Evolutionary conservation across 257 asterid species (phyloP), one percentile per base, ranked within the genome.

Genomic region (Petunia axillaris): DNA sequence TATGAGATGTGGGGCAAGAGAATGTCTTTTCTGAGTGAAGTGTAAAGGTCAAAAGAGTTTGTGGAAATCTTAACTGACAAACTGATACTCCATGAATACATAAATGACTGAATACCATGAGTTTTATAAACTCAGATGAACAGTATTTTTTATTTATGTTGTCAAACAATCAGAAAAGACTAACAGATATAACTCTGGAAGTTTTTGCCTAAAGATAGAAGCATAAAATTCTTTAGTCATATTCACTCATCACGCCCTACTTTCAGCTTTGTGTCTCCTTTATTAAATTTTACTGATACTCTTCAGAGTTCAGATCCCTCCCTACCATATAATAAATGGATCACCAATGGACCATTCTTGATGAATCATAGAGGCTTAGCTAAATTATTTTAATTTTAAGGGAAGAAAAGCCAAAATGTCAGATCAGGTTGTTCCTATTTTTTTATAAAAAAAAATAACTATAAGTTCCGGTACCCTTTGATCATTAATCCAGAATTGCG

Each of bases 1-100:
- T 38, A 39, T 1, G 46, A 40, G 77, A 16, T 15, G n/a, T 57
- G 63, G 36, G 36, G 35, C 8, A 48, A 48, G 81, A 78, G 85
- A 87, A 84, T 85, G 91, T 88, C 89, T 83, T 83, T 80, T 90
- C 90, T 64, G 58, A 70, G 68, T 52, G 79, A 77, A 85, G 81
- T 80, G 81, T 84, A 68, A 81, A 85, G 83, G 88, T 82, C 86
- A 83, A 90, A 88, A 85, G 25, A 25, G 87, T 73, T 53, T 82
- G 77, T 46, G 85, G 65, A 83, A 82, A 76, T 79, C 81, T 85
- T 60, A 50, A 57, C 90, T 87, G 90, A 87, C 90, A 86, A 36
- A 25, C 77, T 80, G 82, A 81, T 77, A 57, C 44, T 58, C 43
- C 41, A 55, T 53, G 57, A 85, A 85, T 82, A 76, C 77, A 58